These are phyloP conservation scores for Leccinum boreale DNA, from an alignment of 768 basidiomycete genomes.

Conservation along the genomic window DNA sequence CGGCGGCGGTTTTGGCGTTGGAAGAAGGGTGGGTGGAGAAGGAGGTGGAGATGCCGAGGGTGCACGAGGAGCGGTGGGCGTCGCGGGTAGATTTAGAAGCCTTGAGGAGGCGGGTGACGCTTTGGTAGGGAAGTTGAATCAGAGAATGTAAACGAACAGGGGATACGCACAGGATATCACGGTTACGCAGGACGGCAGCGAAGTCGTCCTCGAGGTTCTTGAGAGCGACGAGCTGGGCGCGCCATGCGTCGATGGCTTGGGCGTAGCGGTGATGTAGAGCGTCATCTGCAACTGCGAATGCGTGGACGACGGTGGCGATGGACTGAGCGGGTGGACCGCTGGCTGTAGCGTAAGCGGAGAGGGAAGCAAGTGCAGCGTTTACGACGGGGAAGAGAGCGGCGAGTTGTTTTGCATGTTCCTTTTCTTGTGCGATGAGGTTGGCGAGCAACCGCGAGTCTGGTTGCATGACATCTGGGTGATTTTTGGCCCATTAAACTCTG, in stretches of 20 bases:
- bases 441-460: slow-evolving; percentile 69
- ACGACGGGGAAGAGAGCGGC: slow-evolving; percentile 54
- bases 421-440: slow-evolving; percentile 67
- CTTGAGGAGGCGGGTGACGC: slow-evolving; percentile 78
- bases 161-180: slow-evolving; percentile 73
- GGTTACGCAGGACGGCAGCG: slow-evolving; percentile 57
- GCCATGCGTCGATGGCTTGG: slow-evolving; percentile 61
- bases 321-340: slow-evolving; percentile 38
- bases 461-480: too few species aligned
- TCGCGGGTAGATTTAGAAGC: slow-evolving; percentile 57
- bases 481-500: too few species aligned
- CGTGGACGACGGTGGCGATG: slow-evolving; percentile 45
- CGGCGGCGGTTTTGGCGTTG: slow-evolving; percentile 19
- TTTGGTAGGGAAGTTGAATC: slow-evolving; percentile 23
- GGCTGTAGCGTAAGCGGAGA: slow-evolving; percentile 65
- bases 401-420: slow-evolving; percentile 66
- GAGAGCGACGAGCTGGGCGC: slow-evolving; percentile 54
- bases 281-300: slow-evolving; percentile 63
- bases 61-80: slow-evolving; percentile 29
- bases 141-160: not conserved
- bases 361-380: slow-evolving; percentile 57
- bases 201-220: slow-evolving; percentile 74
- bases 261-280: slow-evolving; percentile 58
- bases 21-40: slow-evolving; percentile 40
- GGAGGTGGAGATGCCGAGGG: slow-evolving; percentile 40